Base-by-base conservation (phyloP, 352 stramenopile species). In the Phytopythium vexans region DNA sequence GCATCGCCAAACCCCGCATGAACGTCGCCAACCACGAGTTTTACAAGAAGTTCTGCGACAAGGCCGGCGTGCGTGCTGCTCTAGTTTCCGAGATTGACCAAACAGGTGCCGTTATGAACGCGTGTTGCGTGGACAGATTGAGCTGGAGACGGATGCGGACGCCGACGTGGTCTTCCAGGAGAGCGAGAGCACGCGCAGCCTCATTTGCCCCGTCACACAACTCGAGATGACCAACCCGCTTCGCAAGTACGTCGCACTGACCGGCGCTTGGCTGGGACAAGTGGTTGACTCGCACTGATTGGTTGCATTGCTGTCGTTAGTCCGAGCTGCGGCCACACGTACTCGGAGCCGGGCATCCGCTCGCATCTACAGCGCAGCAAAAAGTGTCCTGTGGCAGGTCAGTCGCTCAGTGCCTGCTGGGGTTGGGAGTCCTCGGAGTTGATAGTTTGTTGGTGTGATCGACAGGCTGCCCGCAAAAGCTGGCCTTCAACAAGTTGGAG, bases 161-260 rank as follows among this genome's bases (percentile, higher is more conserved):
- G 82, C 85, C 16, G 85, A 94, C 42, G 79, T 94, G 36, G 72
- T 86, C 3, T 79, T 94, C 42, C 85, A 93, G 39, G 75, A 91
- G 43, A 92, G 74, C 45, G 83, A 93, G 59, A 93, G 82, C 56
- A 68, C 53, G 35, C 76, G 70, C 41, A 94, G 68, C 66, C 87
- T 68, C 8, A 79, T 82, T 21, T 94, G 85, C 41, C 85, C 85
- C 0, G 82, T 94, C 35, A 94, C 82, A 33, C 85, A 92, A 57
- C 61, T 92, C 52, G 71, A 88, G 56, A 94, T 94, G 62, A 68
- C 77, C 37, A 78, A 92, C 9, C 85, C 85, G 5, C 38, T 94
- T 36, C 62, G 64, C 43, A 94, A 94, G 85, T 94, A 55, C 39
- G 70, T 68, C 21, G 21, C 21, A 2, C 2, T 27, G 21, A 27